These are phyloP conservation scores for Phallus indusiatus DNA, from an alignment of 768 basidiomycete genomes.

Conservation along the genomic window DNA sequence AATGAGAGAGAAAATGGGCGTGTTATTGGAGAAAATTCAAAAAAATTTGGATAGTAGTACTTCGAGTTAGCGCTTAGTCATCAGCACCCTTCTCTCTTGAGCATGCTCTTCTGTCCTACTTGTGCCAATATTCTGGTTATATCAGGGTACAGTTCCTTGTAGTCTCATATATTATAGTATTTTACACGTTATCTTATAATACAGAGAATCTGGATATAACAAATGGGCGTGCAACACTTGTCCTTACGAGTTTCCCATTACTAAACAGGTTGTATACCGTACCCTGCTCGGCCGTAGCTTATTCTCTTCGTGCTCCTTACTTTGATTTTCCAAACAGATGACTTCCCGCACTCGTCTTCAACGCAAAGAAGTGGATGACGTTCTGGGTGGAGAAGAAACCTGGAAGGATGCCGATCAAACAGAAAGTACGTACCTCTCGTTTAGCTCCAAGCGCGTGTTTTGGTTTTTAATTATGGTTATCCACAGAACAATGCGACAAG, in stretches of 20 bases:
- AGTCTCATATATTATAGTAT: not conserved
- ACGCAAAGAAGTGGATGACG: conserved; percentile 91
- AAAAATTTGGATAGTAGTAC: not conserved
- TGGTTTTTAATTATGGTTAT: conserved; percentile 38
- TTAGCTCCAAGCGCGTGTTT: not conserved
- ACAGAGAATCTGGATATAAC: conserved; percentile 61
- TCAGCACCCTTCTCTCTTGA: not conserved
- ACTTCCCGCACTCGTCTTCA: conserved; percentile 79
- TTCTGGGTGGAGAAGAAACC: conserved; percentile 86
- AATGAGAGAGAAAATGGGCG: conserved; percentile 6
- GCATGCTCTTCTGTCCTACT: conserved; percentile 93
- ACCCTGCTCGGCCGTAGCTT: not conserved
- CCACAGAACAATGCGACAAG: conserved; percentile 49
- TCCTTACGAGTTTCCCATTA: conserved; percentile 91
- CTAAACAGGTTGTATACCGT: conserved; percentile 51
- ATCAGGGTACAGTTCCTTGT: conserved; percentile 28
- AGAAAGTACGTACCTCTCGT: conserved; percentile 38
- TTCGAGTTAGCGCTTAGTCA: not conserved
- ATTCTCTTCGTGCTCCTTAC: conserved; percentile 10
- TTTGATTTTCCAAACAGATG: conserved; percentile 47
- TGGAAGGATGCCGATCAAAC: conserved; percentile 93
- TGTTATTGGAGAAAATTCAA: conserved; percentile 7
- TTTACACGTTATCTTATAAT: not conserved
- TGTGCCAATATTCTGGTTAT: conserved; percentile 84
- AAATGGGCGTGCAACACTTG: conserved; percentile 93